phyloP scores from a whole-genome alignment of 805 yeast genomes.

The Ogataea saltuana region DNA sequence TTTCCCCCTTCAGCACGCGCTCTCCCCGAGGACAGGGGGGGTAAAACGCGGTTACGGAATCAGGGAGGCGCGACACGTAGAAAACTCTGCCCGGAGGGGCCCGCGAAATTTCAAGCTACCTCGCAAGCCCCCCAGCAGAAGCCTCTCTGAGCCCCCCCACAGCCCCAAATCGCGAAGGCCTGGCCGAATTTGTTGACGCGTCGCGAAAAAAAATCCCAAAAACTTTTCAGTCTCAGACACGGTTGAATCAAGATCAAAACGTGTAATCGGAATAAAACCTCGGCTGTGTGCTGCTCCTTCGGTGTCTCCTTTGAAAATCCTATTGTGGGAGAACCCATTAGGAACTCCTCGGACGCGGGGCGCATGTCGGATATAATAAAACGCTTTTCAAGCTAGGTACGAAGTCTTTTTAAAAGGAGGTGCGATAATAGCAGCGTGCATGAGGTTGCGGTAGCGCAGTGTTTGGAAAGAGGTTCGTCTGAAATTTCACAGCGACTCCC shows the following conservation, averaged over 20 bases:
- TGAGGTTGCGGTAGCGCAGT: not conserved
- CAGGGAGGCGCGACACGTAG: too few relatives aligned
- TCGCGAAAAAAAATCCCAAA: slow-evolving; percentile 1
- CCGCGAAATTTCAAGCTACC: not conserved
- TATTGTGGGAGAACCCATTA: slow-evolving; percentile 1
- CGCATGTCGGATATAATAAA: slow-evolving; percentile 4
- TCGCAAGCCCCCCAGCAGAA: not conserved
- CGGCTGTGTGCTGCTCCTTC: slow-evolving; percentile 12
- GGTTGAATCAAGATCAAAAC: slow-evolving; percentile 9
- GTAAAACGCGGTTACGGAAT: too few relatives aligned
- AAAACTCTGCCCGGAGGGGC: not conserved
- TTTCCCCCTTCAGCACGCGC: not conserved
- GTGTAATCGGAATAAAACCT: not conserved
- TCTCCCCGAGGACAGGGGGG: too few relatives aligned
- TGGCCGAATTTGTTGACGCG: slow-evolving; percentile 5
- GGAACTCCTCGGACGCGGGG: slow-evolving; percentile 3
- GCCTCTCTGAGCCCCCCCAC: not conserved
- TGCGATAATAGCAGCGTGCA: slow-evolving; percentile 3
- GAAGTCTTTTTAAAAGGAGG: slow-evolving; percentile 7
- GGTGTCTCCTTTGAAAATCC: slow-evolving; percentile 6
- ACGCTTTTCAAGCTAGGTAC: slow-evolving; percentile 1
- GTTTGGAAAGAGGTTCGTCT: slow-evolving; percentile 5
- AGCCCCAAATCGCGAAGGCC: too few relatives aligned
- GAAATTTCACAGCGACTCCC: slow-evolving; percentile 5
- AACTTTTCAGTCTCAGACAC: slow-evolving; percentile 6